Evolutionary conservation across 2,329 filamentous ascomycete genomes (phyloP), one percentile per base, ranked within the genome.

Genomic region (Cercospora nicotianae): DNA sequence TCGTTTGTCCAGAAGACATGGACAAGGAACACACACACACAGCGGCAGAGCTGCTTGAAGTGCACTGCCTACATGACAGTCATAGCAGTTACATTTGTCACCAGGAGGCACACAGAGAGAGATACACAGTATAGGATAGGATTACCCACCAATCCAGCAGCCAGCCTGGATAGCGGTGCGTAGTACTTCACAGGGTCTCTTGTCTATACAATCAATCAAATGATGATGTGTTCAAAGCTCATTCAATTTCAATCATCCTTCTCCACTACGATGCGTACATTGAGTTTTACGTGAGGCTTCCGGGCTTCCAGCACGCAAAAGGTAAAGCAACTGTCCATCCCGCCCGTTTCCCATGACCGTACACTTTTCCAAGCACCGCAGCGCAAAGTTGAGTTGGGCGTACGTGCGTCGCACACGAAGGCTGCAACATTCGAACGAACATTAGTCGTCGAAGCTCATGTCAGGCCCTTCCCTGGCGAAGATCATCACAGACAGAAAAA

Each of bases 391-490:
- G 31, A 18, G 45, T 42, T 31, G 53, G 23, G 53, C 23, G 53
- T 57, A 31, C 53, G 53, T 57, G 53, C 28, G 30, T 31, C 30
- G 23, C 28, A n/a, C 53, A 57, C n/a, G 42, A 36, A 67, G 65
- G 65, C 65, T 61, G 65, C 65, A 64, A 55, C 23, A 64, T 67
- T 67, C 42, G 60, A 28, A 28, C 28, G 53, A 39, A 48, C 18
- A 33, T 67, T 55, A 67, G 60, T 67, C 65, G 65, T 64, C 61
- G 26, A 66, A 36, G 30, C 13, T 36, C 30, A 31, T 60, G 26
- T 23, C 42, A 51, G 33, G 45, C 45, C 28, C 23, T 36, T 31
- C 59, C 51, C 30, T 36, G 62, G 30, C n/a, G 23, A 48, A 42
- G 36, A 42, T 42, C 36, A 42, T 42, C 36, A 42, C 36, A 42